phyloP scores from a whole-genome alignment of 2,329 filamentous ascomycete genomes.

The Diaporthe nobilis region DNA sequence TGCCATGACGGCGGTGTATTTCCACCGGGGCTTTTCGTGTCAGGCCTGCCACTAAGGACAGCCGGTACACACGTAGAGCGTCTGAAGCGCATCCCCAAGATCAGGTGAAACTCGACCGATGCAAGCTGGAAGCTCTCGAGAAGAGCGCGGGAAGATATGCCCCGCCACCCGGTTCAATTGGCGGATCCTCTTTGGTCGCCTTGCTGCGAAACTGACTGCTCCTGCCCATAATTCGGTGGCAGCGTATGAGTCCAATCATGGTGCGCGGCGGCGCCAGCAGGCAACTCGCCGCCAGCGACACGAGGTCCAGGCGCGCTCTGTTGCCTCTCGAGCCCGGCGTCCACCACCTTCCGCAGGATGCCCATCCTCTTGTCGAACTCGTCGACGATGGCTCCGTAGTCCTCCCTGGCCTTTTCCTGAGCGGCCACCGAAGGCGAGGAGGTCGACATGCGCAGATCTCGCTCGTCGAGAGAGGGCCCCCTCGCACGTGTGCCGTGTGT shows the following conservation, averaged over 20 bases:
- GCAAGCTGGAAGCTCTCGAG: background rate
- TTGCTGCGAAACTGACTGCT: background rate
- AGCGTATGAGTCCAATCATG: background rate
- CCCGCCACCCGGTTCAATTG: background rate
- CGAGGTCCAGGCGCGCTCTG: slow-evolving; percentile 42
- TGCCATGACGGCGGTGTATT: background rate
- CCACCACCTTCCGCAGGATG: slow-evolving; percentile 67
- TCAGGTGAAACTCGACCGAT: background rate
- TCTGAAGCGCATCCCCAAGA: background rate
- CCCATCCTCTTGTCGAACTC: slow-evolving; percentile 72
- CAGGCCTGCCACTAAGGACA: background rate
- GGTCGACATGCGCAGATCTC: slow-evolving; percentile 34
- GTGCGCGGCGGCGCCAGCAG: slow-evolving; percentile 19
- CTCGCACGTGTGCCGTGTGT: slow-evolving; percentile 43
- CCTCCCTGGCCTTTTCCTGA: slow-evolving; percentile 43
- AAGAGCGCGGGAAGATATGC: too few species aligned
- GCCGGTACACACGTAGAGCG: background rate
- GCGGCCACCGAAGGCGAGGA: slow-evolving; percentile 20
- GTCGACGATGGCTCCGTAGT: slow-evolving; percentile 66
- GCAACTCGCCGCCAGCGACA: slow-evolving; percentile 44
- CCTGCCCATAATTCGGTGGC: background rate
- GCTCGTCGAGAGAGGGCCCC: slow-evolving; percentile 44
- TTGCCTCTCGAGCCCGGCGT: slow-evolving; percentile 63
- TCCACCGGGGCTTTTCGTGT: background rate
- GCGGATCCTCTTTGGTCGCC: background rate